Evolutionary conservation across 2,329 filamentous ascomycete genomes (phyloP), one percentile per base, ranked within the genome.

Genomic region (Neopestalotiopsis rosae): DNA sequence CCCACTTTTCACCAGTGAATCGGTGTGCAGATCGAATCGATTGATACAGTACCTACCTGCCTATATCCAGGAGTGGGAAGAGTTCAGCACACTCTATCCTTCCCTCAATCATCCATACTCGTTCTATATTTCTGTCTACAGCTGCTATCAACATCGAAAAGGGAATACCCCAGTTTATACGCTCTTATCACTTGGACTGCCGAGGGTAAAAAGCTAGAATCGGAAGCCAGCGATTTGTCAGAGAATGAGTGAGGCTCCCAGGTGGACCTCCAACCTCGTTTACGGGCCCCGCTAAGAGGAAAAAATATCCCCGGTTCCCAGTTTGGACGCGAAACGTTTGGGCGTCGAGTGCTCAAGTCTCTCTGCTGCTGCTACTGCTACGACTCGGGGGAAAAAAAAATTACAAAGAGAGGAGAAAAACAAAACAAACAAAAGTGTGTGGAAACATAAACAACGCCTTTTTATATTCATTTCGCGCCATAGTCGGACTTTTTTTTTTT

Each of bases 231-330:
- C 45, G 45, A 52, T 52, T 52, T 52, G 45, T 52, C 45, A 52
- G 45, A 52, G 45, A 52, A 52, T 52, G 45, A 52, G 45, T 52
- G 45, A 52, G 45, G 45, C 45, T 52, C 45, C 45, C 17, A 52
- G 45, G 45, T 52, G 45, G 45, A 28, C 24, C 24, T 28, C 24
- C 24, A 52, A 52, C 45, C 45, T 52, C 45, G 45, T 52, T 52
- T 52, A 52, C 45, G 45, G 45, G 45, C 45, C 45, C 45, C 45
- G 45, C 45, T 52, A 52, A 52, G 45, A 20, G 17, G 17, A 52
- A 52, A 52, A 52, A 52, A 52, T 52, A 52, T 52, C 45, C 45
- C 45, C 45, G 45, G 45, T 52, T 24, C 45, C n/a, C 45, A 52
- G 45, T n/a, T 28, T 28, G 24, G 45, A 52, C 45, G 45, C 45